phyloP scores from a whole-genome alignment of 2,329 filamentous ascomycete genomes.

The Biscogniauxia marginata region DNA sequence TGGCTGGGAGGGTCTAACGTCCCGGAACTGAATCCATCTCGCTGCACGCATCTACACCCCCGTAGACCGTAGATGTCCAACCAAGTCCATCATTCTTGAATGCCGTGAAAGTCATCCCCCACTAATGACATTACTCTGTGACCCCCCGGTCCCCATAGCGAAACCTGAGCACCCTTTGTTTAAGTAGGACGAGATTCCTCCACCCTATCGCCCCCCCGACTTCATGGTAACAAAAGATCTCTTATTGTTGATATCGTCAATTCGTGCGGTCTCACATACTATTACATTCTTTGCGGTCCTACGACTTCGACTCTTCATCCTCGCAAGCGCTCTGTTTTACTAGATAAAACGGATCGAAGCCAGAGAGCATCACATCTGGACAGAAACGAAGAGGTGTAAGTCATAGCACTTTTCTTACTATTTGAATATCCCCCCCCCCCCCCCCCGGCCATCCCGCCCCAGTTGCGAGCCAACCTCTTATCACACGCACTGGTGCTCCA shows the following conservation, averaged over 20 bases:
- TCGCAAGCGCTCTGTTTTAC: constrained; percentile 25
- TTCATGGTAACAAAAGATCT: constrained; percentile 28
- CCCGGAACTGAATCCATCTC: constrained; percentile 32
- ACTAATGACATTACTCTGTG: constrained; percentile 25
- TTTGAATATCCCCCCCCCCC: not conserved
- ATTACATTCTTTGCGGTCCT: constrained; percentile 17
- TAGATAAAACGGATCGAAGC: constrained; percentile 22
- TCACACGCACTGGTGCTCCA: constrained; percentile 20
- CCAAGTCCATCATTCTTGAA: not conserved
- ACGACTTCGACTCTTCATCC: constrained; percentile 10
- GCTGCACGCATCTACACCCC: constrained; percentile 18
- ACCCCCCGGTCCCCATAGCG: constrained; percentile 22
- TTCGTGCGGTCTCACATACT: constrained; percentile 25
- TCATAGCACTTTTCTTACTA: constrained; percentile 16
- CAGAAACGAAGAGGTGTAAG: constrained; percentile 20
- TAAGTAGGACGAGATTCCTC: constrained; percentile 31
- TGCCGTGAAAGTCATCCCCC: constrained; percentile 15
- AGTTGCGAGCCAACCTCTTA: constrained; percentile 27
- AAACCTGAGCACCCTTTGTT: constrained; percentile 21
- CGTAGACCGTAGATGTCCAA: constrained; percentile 17
- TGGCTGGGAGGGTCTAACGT: constrained; percentile 30
- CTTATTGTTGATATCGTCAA: constrained; percentile 27
- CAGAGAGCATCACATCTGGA: constrained; percentile 1
- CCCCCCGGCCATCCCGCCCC: constrained; percentile 21
- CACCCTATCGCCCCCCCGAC: constrained; percentile 26